Evolutionary conservation across 768 basidiomycete genomes (phyloP), one percentile per base, ranked within the genome.

Genomic region (Pulveroboletus sp.): DNA sequence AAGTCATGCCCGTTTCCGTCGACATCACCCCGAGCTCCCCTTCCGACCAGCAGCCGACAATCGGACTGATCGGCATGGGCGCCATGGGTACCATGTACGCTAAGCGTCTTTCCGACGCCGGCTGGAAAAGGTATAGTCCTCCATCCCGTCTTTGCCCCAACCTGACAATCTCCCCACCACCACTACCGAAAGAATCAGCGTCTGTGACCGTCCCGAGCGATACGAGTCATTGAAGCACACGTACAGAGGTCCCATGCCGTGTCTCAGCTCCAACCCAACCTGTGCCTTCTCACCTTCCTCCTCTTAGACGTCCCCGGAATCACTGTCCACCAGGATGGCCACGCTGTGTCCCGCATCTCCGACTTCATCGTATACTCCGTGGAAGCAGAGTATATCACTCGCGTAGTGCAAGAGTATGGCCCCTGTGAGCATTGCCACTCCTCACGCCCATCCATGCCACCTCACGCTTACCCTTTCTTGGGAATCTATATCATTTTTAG

Each of bases 61-160:
- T 98, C 35, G 94, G 94, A 2, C 73, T 96, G 45, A 96, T 96
- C 54, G 94, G 95, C 2, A 96, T 97, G 93, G 94, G 94, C 1
- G 89, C 89, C 43, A 98, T 98, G 95, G 95, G 95, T 2, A 75
- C 73, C 62, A 92, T 98, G 93, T 98, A 97, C 65, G 92, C 93
- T 0, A 77, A 76, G 15, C 65, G 73, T n/a, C 74, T 99, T 24
- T 79, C 83, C 10, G 73, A 75, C 6, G 93, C 85, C 9, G 93
- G 95, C 2, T 93, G 91, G 84, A 80, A 83, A 68, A 87, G 82
- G 94, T 93, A 54, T 28, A 32, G 41, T 13, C 27, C 1, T 32
- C 39, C 30, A 24, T 56, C 46, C n/a, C 46, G 21, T 15, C 30
- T 13, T 8, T 18, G 1, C 4, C 15, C 21, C 43, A 47, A 32